phyloP scores from a whole-genome alignment of 2,329 filamentous ascomycete genomes.

The Penicillium digitatum region DNA sequence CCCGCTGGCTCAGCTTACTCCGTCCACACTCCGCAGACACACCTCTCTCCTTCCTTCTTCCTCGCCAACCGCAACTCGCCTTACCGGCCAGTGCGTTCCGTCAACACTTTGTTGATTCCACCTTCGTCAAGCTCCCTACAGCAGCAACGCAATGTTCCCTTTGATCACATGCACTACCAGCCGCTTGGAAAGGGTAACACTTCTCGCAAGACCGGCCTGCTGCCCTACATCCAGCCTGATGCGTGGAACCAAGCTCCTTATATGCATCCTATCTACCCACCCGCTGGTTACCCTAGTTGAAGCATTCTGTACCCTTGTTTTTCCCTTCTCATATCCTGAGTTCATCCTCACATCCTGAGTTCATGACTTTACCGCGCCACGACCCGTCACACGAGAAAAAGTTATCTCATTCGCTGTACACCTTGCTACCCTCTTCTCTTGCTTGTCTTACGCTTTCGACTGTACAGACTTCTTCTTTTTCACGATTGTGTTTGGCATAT shows the following conservation, averaged over 20 bases:
- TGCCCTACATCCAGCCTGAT: conserved; percentile 55
- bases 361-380: conserved; percentile 28
- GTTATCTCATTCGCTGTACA: conserved; percentile 20
- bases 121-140: conserved; percentile 76
- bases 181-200: conserved; percentile 67
- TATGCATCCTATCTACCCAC: conserved; percentile 30
- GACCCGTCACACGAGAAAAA: conserved; percentile 27
- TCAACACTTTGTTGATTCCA: conserved; percentile 86
- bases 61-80: conserved; percentile 85
- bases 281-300: conserved; percentile 29
- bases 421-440: conserved; percentile 10
- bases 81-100: conserved; percentile 83
- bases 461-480: conserved; percentile 16
- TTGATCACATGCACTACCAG: conserved; percentile 78
- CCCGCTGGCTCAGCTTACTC: conserved; percentile 66
- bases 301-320: neutral
- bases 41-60: conserved; percentile 82
- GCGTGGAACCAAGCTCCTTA: conserved; percentile 38
- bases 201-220: conserved; percentile 62
- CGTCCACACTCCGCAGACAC: conserved; percentile 58
- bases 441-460: neutral
- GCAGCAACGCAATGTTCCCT: conserved; percentile 61
- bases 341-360: conserved; percentile 11
- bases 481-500: conserved; percentile 17
- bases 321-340: conserved; percentile 2